Conservation (phyloP, 345 rosid species). For the Barbarea vulgaris region DNA sequence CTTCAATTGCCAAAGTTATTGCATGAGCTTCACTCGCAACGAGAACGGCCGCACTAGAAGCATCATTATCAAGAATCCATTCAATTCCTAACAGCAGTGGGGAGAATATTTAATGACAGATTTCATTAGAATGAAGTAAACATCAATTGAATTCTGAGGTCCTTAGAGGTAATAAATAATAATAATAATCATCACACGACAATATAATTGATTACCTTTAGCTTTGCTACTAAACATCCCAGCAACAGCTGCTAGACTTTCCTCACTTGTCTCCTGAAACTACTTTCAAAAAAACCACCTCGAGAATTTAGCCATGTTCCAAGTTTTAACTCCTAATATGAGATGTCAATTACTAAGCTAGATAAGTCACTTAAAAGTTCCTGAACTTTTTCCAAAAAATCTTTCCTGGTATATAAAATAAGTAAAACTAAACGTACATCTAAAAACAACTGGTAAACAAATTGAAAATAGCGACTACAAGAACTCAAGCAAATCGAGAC, state of each 20-base stretch:
- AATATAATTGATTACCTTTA: slow-evolving; percentile 63
- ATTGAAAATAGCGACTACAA: not conserved
- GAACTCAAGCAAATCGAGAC: slow-evolving; percentile 3
- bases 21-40: slow-evolving; percentile 99
- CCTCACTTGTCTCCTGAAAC: slow-evolving; percentile 97
- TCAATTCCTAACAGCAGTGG: slow-evolving; percentile 73
- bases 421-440: slow-evolving; percentile 1
- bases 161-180: not conserved
- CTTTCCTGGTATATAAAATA: slow-evolving; percentile 4
- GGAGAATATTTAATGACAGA: not conserved
- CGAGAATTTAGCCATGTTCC: slow-evolving; percentile 33
- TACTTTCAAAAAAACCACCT: slow-evolving; percentile 43
- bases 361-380: slow-evolving; percentile 5
- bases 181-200: not conserved
- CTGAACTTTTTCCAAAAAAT: not conserved
- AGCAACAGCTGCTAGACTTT: slow-evolving; percentile 94
- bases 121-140: not conserved
- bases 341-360: slow-evolving; percentile 13
- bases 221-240: slow-evolving; percentile 99
- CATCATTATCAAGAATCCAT: slow-evolving; percentile 98
- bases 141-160: not conserved
- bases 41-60: slow-evolving; percentile 91
- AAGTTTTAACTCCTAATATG: not conserved
- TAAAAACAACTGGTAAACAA: not conserved
- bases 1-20: slow-evolving; percentile 92